Base-by-base conservation (phyloP, 305 asterid species). In the Stenogyne calaminthoides region DNA sequence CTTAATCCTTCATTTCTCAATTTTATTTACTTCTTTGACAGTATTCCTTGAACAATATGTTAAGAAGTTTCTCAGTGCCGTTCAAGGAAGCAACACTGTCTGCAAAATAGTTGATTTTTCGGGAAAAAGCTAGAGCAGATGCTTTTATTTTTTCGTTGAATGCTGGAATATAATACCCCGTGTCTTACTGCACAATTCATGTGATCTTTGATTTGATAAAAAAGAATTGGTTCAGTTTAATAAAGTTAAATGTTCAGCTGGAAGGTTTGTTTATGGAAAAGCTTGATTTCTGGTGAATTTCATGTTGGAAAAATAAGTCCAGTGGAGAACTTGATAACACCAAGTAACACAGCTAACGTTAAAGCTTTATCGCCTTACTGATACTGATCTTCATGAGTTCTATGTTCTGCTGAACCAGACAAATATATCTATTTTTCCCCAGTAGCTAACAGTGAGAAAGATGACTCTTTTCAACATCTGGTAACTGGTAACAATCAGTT, bases 401-500 rank as follows among this genome's bases (percentile, higher is more conserved):
- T 16, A 3, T 70, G 39, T 72, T 58, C 67, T 25, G 16, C 71
- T 25, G 4, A 61, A 44, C 66, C 8, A 47, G 61, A 44, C 42
- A 56, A 42, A 49, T 7, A 42, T 25, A 51, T 22, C 18, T 63
- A 49, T 67, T 72, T 9, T 62, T 9, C 55, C 55, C 59, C 72
- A 60, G 64, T 46, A 64, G 63, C 16, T 63, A 69, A 65, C 58
- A 54, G 60, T 40, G 51, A 20, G 44, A 75, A 72, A 4, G 32
- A 66, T 60, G 44, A 32, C 58, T 9, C 34, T 74, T 18, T 51
- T 59, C 60, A 49, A 44, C 59, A 47, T 67, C 69, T 46, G 73
- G 61, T n/a, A n/a, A n/a, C n/a, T n/a, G n/a, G n/a, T 83, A 69
- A 76, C 52, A 10, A 19, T 49, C n/a, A 20, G 7, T 51, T 74